Evolutionary conservation across 2,329 filamentous ascomycete genomes (phyloP).

Genomic region (Colletotrichum incanum): DNA sequence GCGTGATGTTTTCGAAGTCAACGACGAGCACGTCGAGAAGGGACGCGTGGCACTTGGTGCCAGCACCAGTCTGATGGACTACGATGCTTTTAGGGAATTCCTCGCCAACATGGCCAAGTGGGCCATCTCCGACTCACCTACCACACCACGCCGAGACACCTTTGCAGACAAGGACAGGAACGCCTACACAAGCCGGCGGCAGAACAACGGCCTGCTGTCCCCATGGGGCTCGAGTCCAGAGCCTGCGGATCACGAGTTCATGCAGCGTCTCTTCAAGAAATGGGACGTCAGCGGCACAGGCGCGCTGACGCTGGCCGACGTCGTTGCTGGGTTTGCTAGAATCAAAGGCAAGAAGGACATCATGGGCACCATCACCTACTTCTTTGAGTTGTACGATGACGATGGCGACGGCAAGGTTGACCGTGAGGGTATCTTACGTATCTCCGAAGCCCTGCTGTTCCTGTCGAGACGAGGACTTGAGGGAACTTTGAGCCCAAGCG

Average conservation of each 20-base stretch:
- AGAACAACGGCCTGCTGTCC: constrained; percentile 52
- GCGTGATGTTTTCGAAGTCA: constrained; percentile 52
- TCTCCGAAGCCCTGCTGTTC: constrained; percentile 94
- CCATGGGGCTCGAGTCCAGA: constrained; percentile 72
- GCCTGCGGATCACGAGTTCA: constrained; percentile 95
- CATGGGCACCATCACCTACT: constrained; percentile 98
- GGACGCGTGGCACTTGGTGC: constrained; percentile 90
- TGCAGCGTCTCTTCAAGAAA: constrained; percentile 86
- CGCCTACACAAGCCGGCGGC: constrained; percentile 53
- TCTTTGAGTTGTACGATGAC: constrained; percentile 98
- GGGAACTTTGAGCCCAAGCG: constrained; percentile 77
- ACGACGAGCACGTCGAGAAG: constrained; percentile 76
- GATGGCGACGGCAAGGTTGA: constrained; percentile 92
- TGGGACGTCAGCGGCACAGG: constrained; percentile 88
- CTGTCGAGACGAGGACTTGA: constrained; percentile 90
- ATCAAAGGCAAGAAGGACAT: constrained; percentile 96
- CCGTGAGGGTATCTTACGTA: constrained; percentile 92
- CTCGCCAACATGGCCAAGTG: constrained; percentile 91
- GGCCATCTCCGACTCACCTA: constrained; percentile 90
- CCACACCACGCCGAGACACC: constrained; percentile 66
- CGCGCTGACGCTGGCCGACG: constrained; percentile 89
- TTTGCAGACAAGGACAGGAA: constrained; percentile 68
- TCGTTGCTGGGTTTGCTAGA: constrained; percentile 89
- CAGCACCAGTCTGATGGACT: constrained; percentile 96
- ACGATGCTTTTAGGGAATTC: constrained; percentile 95